These are phyloP conservation scores for Talaromyces sp. DNA, from an alignment of 2,329 filamentous ascomycete genomes.

Conservation along the genomic window DNA sequence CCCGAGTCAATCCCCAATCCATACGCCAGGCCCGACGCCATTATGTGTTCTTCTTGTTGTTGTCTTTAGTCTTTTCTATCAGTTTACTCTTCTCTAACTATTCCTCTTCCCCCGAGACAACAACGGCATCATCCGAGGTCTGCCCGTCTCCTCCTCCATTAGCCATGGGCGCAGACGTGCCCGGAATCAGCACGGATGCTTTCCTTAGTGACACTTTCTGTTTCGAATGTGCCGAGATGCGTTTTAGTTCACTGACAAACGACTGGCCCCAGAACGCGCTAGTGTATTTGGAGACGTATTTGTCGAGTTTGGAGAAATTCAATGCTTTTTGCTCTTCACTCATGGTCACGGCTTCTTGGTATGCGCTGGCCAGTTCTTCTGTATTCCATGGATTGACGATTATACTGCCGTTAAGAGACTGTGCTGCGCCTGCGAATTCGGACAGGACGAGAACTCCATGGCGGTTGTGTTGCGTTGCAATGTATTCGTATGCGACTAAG, in stretches of 20 bases:
- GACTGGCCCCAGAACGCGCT: slow-evolving; percentile 90
- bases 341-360: slow-evolving; percentile 94
- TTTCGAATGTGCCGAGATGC: slow-evolving; percentile 44
- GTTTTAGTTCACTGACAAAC: slow-evolving; percentile 74
- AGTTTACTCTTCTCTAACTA: neutral
- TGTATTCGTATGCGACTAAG: slow-evolving; percentile 93
- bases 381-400: slow-evolving; percentile 97
- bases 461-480: slow-evolving; percentile 78
- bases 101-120: slow-evolving; percentile 5
- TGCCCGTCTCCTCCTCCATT: slow-evolving; percentile 12
- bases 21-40: neutral
- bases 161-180: slow-evolving; percentile 9
- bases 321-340: slow-evolving; percentile 71
- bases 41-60: neutral
- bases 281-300: slow-evolving; percentile 93
- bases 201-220: slow-evolving; percentile 31
- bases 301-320: slow-evolving; percentile 83
- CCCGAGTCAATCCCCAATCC: neutral
- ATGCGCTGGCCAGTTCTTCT: slow-evolving; percentile 84
- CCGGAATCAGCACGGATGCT: slow-evolving; percentile 14
- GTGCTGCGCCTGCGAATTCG: slow-evolving; percentile 88
- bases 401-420: slow-evolving; percentile 82
- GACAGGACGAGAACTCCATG: slow-evolving; percentile 90
- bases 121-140: slow-evolving; percentile 4
- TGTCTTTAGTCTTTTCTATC: neutral